Evolutionary conservation across 2,329 filamentous ascomycete genomes (phyloP).

Genomic region (Falciphora oryzae): DNA sequence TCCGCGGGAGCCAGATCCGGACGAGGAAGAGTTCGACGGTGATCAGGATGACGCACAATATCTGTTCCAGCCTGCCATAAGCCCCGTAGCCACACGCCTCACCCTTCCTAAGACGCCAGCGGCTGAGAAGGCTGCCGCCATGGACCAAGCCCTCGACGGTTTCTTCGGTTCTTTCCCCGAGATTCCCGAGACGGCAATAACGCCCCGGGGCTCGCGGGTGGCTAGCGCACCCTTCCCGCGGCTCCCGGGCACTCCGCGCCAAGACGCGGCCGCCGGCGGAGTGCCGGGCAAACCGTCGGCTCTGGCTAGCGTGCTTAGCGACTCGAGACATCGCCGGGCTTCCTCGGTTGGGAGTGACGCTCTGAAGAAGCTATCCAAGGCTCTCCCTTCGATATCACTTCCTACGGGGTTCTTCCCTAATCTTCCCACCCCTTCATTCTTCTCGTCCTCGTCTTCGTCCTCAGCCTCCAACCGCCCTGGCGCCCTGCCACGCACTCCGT

Average conservation of each 20-base stretch:
- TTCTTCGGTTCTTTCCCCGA: neutral
- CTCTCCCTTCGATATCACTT: constrained; percentile 49
- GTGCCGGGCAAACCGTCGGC: constrained; percentile 21
- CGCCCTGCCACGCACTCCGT: constrained; percentile 2
- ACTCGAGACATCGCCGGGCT: constrained; percentile 42
- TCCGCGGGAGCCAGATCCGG: constrained; percentile 7
- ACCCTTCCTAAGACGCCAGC: constrained; percentile 50
- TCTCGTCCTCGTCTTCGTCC: constrained; percentile 28
- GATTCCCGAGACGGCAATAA: neutral
- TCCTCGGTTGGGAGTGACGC: constrained; percentile 52
- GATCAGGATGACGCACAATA: constrained; percentile 54
- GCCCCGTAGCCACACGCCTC: constrained; percentile 48
- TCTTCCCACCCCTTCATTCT: constrained; percentile 31
- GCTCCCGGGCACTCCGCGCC: neutral
- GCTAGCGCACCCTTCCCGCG: neutral
- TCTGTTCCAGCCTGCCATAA: constrained; percentile 54
- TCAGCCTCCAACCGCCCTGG: constrained; percentile 19
- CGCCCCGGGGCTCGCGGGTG: too few relatives aligned
- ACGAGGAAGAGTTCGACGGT: constrained; percentile 31
- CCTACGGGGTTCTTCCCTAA: constrained; percentile 32
- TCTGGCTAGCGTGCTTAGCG: constrained; percentile 41
- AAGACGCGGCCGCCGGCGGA: neutral
- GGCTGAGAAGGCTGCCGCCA: constrained; percentile 50
- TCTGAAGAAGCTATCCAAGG: constrained; percentile 50
- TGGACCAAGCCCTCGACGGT: constrained; percentile 23